These are phyloP conservation scores for Phytopythium litorale DNA, from an alignment of 352 stramenopile genomes.

Conservation along the genomic window DNA sequence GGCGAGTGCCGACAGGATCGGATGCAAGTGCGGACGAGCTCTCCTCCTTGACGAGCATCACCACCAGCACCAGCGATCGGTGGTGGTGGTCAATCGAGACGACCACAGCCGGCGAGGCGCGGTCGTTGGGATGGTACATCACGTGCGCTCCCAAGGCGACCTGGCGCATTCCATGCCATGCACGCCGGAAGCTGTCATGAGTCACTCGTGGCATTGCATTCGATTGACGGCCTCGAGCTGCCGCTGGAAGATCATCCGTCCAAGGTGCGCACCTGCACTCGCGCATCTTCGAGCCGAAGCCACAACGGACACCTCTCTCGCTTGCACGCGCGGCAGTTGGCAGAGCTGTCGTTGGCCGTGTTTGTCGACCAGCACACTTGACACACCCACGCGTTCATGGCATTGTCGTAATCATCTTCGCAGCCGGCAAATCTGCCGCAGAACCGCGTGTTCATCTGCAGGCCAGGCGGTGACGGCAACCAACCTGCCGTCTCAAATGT, in stretches of 20 bases:
- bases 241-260: not conserved
- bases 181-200: too few species aligned
- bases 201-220: too few species aligned
- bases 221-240: too few species aligned
- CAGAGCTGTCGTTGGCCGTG: not conserved
- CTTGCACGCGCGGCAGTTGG: constrained; percentile 13
- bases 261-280: constrained; percentile 17
- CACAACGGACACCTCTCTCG: constrained; percentile 19
- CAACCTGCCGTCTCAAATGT: too few species aligned
- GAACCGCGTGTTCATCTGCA: not conserved
- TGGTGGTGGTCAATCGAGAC: constrained; percentile 17
- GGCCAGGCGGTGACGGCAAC: too few species aligned
- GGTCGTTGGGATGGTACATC: constrained; percentile 10
- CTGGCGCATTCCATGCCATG: not conserved
- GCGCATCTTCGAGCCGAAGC: constrained; percentile 18
- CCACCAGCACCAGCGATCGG: constrained; percentile 17
- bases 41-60: constrained; percentile 9
- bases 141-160: constrained; percentile 22
- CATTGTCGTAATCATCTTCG: not conserved
- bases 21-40: not conserved
- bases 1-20: not conserved
- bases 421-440: not conserved
- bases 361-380: constrained; percentile 18
- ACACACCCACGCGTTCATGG: constrained; percentile 12
- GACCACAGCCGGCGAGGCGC: constrained; percentile 15